Evolutionary conservation across 257 asterid genomes (phyloP), one percentile per base, ranked within the genome.

Genomic region (Gardenia jasminoides): DNA sequence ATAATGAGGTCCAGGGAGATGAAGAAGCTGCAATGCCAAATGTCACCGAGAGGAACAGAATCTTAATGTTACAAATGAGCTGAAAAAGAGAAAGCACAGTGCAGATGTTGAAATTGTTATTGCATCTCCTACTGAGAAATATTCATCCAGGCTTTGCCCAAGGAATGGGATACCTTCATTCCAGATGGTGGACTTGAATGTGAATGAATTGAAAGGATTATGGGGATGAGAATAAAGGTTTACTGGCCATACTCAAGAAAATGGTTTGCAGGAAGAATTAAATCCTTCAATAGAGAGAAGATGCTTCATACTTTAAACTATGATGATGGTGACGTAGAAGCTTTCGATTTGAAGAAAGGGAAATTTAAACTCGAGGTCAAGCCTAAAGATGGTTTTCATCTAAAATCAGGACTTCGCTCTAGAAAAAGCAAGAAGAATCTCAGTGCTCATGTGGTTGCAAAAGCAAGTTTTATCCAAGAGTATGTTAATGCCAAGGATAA

Each of bases 241-340:
- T 59, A 59, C 30, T 59, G 66, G 66, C 66, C 66, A 59, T 31
- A 59, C 31, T 59, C 33, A 0, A 24, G 31, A 59, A 59, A 59
- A 59, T 59, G 66, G 66, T 59, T 59, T 59, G 33, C 31, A 20
- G 66, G 31, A 59, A 59, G 30, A 6, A 59, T 59, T 59, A 59
- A 59, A 59, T 59, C 66, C 66, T 59, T 59, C 30, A 10, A 22
- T 22, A 10, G 28, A 7, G 66, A 59, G 66, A 59, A 59, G 66
- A n/a, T 20, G 30, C 33, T 59, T 11, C 66, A 24, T 59, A 22
- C 6, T 28, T 7, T 59, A 59, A 20, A 59, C 28, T 22, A 59
- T 59, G 66, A 59, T 59, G 66, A 59, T 59, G 66, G 66, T 12
- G 66, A 59, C n/a, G 66, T 59, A 8, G 66, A 59, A 59, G 66